phyloP scores from a whole-genome alignment of 2,329 filamentous ascomycete species.

The Xylaria sp. region DNA sequence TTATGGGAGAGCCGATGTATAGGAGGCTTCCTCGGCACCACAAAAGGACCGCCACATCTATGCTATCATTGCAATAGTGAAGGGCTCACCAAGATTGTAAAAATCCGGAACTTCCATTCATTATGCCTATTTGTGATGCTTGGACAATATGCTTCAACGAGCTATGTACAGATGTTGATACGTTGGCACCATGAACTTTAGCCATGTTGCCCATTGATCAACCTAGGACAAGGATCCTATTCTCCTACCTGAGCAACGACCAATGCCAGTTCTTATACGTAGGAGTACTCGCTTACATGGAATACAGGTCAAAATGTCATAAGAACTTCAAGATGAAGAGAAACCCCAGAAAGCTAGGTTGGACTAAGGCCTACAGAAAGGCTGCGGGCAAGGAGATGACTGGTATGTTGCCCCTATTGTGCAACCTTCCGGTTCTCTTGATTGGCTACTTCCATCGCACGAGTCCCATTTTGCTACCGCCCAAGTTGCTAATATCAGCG shows the following conservation, averaged over 20 bases:
- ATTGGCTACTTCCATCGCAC: neutral
- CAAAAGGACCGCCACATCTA: too few relatives aligned
- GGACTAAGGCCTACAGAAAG: conserved; percentile 70
- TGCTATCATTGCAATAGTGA: neutral
- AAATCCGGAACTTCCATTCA: neutral
- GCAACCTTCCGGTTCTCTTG: neutral
- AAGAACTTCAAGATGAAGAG: conserved; percentile 75
- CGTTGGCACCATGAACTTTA: neutral
- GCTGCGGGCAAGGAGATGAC: conserved; percentile 75
- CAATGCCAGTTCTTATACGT: too few relatives aligned
- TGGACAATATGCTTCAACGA: neutral
- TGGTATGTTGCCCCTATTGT: conserved; percentile 11
- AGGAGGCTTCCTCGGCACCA: neutral
- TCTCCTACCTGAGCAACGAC: neutral
- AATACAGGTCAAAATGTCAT: conserved; percentile 31
- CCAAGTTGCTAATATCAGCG: conserved; percentile 9
- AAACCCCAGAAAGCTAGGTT: conserved; percentile 94
- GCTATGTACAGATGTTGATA: neutral
- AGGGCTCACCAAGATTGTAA: neutral
- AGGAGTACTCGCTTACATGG: neutral
- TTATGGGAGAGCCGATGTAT: neutral
- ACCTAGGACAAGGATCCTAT: neutral
- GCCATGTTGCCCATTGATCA: neutral
- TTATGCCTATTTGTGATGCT: neutral
- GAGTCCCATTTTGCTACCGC: neutral